phyloP scores from a whole-genome alignment of 495 filamentous ascomycete species.

The Peziza echinospora region DNA sequence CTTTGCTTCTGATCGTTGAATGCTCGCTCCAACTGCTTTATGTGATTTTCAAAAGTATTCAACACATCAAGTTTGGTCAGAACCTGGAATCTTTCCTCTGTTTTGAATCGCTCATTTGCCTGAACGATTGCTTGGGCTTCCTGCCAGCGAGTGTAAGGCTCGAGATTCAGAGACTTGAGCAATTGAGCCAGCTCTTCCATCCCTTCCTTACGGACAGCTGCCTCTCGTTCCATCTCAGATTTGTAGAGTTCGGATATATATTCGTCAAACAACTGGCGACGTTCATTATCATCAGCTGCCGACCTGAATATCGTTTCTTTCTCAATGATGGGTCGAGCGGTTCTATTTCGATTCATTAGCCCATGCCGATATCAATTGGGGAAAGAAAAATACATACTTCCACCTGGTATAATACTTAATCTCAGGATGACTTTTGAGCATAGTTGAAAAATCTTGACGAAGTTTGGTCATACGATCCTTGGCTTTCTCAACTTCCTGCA shows the following conservation, averaged over 20 bases:
- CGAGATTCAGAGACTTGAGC: slow-evolving; percentile 62
- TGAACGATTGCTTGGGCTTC: slow-evolving; percentile 70
- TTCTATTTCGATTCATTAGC: slow-evolving; percentile 26
- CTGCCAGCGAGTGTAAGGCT: slow-evolving; percentile 88
- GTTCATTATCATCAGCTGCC: slow-evolving; percentile 68
- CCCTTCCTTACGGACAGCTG: slow-evolving; percentile 49
- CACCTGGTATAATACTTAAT: slow-evolving; percentile 96
- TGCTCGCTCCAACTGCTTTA: slow-evolving; percentile 69
- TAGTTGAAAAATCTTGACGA: slow-evolving; percentile 79
- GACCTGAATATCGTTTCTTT: slow-evolving; percentile 88
- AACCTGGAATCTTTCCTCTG: slow-evolving; percentile 70
- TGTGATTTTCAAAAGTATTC: slow-evolving; percentile 82
- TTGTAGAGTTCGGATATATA: slow-evolving; percentile 73
- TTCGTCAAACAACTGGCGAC: slow-evolving; percentile 83
- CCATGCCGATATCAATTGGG: too few species aligned
- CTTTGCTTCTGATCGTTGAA: slow-evolving; percentile 78
- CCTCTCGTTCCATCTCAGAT: slow-evolving; percentile 50
- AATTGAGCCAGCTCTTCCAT: slow-evolving; percentile 66
- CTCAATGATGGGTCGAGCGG: slow-evolving; percentile 81
- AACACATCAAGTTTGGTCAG: slow-evolving; percentile 78
- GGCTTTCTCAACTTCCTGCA: slow-evolving; percentile 84
- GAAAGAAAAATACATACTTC: slow-evolving; percentile 29
- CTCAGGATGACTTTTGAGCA: slow-evolving; percentile 91
- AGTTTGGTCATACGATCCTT: slow-evolving; percentile 88
- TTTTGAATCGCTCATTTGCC: slow-evolving; percentile 55